Percentiles rank a stretch among this genome's conserved stretches.
Evolutionary conservation across 2,329 filamentous ascomycete species (phyloP).

Genomic region (Neonectria coccinea): DNA sequence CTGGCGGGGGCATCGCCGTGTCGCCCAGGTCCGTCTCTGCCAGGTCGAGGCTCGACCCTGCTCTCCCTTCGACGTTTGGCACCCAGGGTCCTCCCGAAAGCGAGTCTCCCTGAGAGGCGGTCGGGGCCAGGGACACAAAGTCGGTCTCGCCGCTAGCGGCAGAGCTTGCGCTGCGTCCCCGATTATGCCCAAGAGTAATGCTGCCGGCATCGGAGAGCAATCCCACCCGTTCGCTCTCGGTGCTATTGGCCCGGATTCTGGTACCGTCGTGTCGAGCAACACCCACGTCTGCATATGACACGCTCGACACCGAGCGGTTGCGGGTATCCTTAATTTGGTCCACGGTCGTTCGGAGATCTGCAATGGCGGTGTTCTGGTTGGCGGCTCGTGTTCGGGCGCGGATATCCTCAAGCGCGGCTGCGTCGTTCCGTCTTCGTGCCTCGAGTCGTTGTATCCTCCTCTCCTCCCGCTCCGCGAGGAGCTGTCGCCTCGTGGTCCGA

Average conservation of each 20-base stretch:
- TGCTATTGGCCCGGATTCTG: constrained; percentile 77
- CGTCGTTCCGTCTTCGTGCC: constrained; percentile 78
- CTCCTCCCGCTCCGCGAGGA: constrained; percentile 82
- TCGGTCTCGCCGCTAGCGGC: constrained; percentile 66
- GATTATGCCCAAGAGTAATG: constrained; percentile 59
- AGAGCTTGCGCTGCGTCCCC: constrained; percentile 59
- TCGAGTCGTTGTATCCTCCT: constrained; percentile 76
- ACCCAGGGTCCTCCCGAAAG: constrained; percentile 56
- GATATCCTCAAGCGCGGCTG: constrained; percentile 74
- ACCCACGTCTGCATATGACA: constrained; percentile 81
- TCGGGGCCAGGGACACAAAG: constrained; percentile 54
- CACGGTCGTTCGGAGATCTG: constrained; percentile 67
- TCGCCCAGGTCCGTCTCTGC: constrained; percentile 64
- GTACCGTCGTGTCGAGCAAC: constrained; percentile 83
- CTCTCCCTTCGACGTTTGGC: constrained; percentile 49
- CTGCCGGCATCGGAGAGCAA: constrained; percentile 78
- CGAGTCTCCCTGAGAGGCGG: constrained; percentile 57
- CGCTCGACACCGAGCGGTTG: constrained; percentile 77
- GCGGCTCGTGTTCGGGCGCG: constrained; percentile 66
- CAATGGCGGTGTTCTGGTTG: constrained; percentile 62
- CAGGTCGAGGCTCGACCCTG: constrained; percentile 65
- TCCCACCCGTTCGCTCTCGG: constrained; percentile 77
- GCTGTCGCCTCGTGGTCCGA: constrained; percentile 78
- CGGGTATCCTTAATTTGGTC: constrained; percentile 69
- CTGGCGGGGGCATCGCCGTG: constrained; percentile 63